Evolutionary conservation across 2,329 filamentous ascomycete species (phyloP), one percentile per base, ranked within the genome.

Genomic region (Decorospora gaudefroyi): DNA sequence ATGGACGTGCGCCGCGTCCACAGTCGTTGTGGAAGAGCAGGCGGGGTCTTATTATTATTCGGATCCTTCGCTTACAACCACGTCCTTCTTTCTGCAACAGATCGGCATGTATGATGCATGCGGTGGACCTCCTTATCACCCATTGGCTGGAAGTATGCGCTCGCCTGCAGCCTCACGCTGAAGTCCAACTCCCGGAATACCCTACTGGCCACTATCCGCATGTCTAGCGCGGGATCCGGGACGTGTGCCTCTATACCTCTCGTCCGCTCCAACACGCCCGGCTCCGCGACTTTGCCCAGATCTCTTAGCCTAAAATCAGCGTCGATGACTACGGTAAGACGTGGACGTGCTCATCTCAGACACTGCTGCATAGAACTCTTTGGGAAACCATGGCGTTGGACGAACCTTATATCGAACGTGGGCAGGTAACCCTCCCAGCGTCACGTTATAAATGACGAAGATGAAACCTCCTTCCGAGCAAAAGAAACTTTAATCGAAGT

Each of bases 291-390:
- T 23, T 16, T 16, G 16, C 26, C 21, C 38, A 18, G 21, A 22
- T n/a, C 29, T 33, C 34, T 41, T 36, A 23, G 37, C 23, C 31
- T 42, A 32, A n/a, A 19, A 8, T 32, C 42, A 42, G 37, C 21
- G 21, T 16, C 21, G 10, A 27, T 27, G 37, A 31, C 3, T 30
- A 17, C 25, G n/a, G n/a, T 21, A 21, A 33, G 28, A 13, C 22
- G 15, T 18, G 9, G 3, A n/a, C n/a, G 12, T 19, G n/a, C 7
- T 19, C n/a, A 12, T 21, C 5, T 30, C 21, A 37, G 16, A 25
- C 21, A 23, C 21, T 23, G 21, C 6, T 6, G 21, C 10, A 23
- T 23, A n/a, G 21, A 10, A 10, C 21, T 10, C 6, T 23, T 10
- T 6, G 10, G 6, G 10, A 6, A 23, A 16, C 27, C 13, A 27